Evolutionary conservation across 192 early-diverging fungal species (phyloP), one percentile per base, ranked within the genome.

Genomic region (Martensiomyces pterosporus): DNA sequence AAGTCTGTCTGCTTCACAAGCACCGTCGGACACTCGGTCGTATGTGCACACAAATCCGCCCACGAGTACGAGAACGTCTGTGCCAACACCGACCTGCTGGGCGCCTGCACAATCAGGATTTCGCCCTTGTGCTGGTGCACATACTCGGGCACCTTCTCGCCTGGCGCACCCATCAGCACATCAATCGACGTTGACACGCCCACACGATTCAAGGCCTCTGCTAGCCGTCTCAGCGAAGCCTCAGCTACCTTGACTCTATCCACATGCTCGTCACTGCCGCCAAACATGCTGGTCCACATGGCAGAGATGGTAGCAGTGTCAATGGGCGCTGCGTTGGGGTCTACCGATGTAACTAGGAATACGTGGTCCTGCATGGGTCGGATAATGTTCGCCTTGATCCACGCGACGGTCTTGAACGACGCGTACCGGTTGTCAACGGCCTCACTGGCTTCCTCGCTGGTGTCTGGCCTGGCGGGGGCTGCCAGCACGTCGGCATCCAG

Each of bases 381-480:
- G 3, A 74, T 29, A 10, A 74, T 15, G 37, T 74, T 74, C 13
- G 63, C 64, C 18, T 74, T 74, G 35, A 41, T 49, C 70, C 70
- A 74, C 0, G 70, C 70, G 0, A 74, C 45, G 9, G 64, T 62
- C 27, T 74, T 74, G 50, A 67, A 65, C 9, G 49, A 22, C 3
- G 50, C 25, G 39, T 55, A 67, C 25, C 64, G 45, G 16, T 47
- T 43, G 2, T 18, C 10, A 2, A 27, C 39, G 25, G 29, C 19
- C 22, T n/a, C 10, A 48, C 41, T 8, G n/a, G 21, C 32, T 34
- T 24, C n/a, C 2, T 52, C 43, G 13, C 32, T 27, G 24, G 42
- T 43, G 18, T 34, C 46, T 1, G 32, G 39, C 5, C 24, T 29
- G 27, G 37, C n/a, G 0, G 45, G 14, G 12, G 51, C 37, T 17